Evolutionary conservation across 2,329 filamentous ascomycete genomes (phyloP).

Genomic region (Xylaria sp.): DNA sequence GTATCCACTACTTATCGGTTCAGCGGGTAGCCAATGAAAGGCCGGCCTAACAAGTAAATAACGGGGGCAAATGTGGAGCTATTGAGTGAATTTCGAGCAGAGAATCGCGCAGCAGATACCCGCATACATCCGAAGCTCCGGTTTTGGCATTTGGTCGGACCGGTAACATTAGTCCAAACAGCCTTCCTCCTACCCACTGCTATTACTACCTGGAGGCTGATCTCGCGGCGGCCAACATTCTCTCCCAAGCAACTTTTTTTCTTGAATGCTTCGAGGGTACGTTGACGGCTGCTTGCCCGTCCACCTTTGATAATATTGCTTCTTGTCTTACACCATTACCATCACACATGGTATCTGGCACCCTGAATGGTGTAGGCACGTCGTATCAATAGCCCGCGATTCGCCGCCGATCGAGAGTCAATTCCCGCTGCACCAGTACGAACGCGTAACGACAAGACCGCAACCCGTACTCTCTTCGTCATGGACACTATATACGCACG

Average conservation of each 20-base stretch:
- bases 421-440: neutral
- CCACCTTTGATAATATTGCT: neutral
- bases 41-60: neutral
- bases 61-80: conserved; percentile 10
- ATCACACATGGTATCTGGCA: neutral
- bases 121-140: conserved; percentile 28
- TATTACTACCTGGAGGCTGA: neutral
- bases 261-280: neutral
- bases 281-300: conserved; percentile 5
- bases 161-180: neutral
- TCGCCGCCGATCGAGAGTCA: conserved; percentile 2
- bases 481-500: conserved; percentile 19
- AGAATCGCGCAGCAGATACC: neutral
- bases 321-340: neutral
- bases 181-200: neutral
- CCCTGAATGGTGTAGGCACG: neutral
- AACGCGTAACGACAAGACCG: conserved; percentile 6
- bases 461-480: conserved; percentile 10
- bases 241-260: conserved; percentile 3
- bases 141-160: conserved; percentile 13
- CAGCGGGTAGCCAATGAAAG: neutral
- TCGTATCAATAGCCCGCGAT: neutral
- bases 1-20: neutral
- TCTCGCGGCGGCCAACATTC: neutral
- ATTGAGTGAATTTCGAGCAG: conserved; percentile 34